Evolutionary conservation across 768 basidiomycete species (phyloP).

Genomic region (Psilocybe azurescens): DNA sequence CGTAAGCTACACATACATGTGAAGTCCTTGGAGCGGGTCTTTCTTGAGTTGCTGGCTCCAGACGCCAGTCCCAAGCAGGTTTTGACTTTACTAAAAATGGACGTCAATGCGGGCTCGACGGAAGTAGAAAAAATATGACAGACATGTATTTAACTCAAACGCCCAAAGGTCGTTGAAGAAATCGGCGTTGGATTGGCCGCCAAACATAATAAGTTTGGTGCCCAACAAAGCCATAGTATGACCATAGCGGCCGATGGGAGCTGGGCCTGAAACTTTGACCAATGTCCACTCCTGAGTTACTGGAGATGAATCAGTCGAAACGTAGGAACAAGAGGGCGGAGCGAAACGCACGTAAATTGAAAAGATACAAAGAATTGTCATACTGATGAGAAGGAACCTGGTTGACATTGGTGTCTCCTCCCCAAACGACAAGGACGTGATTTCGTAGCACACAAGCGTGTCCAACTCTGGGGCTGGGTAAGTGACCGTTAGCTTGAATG

Average conservation of each 20-base stretch:
- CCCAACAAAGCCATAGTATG: slow-evolving; percentile 90
- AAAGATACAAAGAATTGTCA: slow-evolving; percentile 89
- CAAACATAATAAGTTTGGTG: slow-evolving; percentile 89
- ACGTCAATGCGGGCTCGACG: neutral
- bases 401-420: slow-evolving; percentile 87
- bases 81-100: slow-evolving; percentile 68
- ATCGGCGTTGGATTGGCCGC: slow-evolving; percentile 93
- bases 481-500: slow-evolving; percentile 79
- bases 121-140: slow-evolving; percentile 32
- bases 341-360: slow-evolving; percentile 60
- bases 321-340: neutral
- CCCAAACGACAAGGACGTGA: slow-evolving; percentile 94
- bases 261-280: slow-evolving; percentile 72
- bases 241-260: slow-evolving; percentile 88
- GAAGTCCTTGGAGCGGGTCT: slow-evolving; percentile 83
- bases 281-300: slow-evolving; percentile 94
- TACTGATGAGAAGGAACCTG: slow-evolving; percentile 72
- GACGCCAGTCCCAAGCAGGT: slow-evolving; percentile 77
- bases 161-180: slow-evolving; percentile 94
- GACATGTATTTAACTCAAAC: slow-evolving; percentile 92
- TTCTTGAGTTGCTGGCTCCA: slow-evolving; percentile 59
- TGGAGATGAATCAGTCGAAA: slow-evolving; percentile 60
- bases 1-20: slow-evolving; percentile 77
- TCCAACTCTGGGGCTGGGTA: slow-evolving; percentile 86
- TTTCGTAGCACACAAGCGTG: slow-evolving; percentile 93